Percentiles rank a stretch among this genome's conserved stretches.
Conservation (phyloP, 2,329 filamentous ascomycete genomes). For the Beauveria medogensis region DNA sequence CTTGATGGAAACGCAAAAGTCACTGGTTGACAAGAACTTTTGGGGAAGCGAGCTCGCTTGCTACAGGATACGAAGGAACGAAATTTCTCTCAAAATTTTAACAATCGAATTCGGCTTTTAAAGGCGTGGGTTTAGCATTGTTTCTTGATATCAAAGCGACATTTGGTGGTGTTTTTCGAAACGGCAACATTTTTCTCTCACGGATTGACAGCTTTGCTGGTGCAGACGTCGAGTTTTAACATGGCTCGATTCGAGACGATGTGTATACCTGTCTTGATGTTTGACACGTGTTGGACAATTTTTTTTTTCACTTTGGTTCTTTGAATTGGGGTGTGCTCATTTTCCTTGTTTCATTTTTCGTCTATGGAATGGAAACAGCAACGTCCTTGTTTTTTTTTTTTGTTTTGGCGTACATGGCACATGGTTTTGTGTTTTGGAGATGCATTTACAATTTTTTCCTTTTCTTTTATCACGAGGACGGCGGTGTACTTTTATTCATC, state of each 20-base stretch:
- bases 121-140: neutral
- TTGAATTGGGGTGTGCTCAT: neutral
- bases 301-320: neutral
- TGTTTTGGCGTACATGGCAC: constrained; percentile 1
- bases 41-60: neutral
- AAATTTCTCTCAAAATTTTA: neutral
- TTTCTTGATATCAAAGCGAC: neutral
- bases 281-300: neutral
- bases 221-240: neutral
- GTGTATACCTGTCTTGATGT: neutral
- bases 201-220: neutral
- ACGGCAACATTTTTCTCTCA: neutral
- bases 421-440: neutral
- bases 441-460: neutral
- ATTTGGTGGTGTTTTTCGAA: neutral
- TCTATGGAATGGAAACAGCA: neutral
- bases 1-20: neutral
- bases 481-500: constrained; percentile 7
- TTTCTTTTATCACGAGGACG: neutral
- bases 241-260: neutral
- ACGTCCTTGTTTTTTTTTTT: neutral
- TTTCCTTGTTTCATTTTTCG: neutral
- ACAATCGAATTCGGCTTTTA: neutral
- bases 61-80: neutral
- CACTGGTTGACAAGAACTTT: constrained; percentile 1